A percentile compares a stretch with the other conserved stretches of the same genome.
phyloP scores from a whole-genome alignment of 768 basidiomycete genomes.

The Lactarius vividus region DNA sequence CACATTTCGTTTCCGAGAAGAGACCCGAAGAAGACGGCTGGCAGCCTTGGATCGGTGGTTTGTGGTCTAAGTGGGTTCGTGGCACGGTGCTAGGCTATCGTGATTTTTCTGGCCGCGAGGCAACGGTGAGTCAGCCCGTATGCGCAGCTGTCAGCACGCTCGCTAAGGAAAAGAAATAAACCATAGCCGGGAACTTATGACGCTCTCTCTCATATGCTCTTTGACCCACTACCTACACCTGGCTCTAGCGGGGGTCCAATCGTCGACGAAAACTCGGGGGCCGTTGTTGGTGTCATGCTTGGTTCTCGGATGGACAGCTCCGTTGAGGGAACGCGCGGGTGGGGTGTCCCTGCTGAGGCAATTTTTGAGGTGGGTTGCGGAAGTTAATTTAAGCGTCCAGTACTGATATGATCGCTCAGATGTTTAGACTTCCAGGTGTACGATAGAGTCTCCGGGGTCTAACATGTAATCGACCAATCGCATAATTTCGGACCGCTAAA shows the following conservation, averaged over 20 bases:
- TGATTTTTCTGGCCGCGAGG: constrained; percentile 56
- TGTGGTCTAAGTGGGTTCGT: constrained; percentile 51
- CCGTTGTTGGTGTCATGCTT: constrained; percentile 62
- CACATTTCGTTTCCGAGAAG: constrained; percentile 52
- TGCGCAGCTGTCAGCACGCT: background rate
- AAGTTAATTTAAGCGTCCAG: background rate
- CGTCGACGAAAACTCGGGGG: constrained; percentile 56
- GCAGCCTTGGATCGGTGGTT: constrained; percentile 52
- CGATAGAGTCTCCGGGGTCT: constrained; percentile 22
- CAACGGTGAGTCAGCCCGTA: constrained; percentile 41
- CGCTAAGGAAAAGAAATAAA: background rate
- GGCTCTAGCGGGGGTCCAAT: constrained; percentile 74
- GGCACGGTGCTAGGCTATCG: constrained; percentile 56
- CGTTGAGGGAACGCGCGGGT: constrained; percentile 54
- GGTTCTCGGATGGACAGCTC: constrained; percentile 58
- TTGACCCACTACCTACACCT: constrained; percentile 52
- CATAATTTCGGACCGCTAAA: constrained; percentile 29
- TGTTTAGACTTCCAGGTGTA: constrained; percentile 54
- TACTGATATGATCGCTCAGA: constrained; percentile 35
- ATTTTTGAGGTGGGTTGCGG: constrained; percentile 54
- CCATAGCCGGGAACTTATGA: constrained; percentile 67
- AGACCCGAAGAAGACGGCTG: constrained; percentile 40
- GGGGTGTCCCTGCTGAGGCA: constrained; percentile 61
- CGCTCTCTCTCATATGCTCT: constrained; percentile 53
- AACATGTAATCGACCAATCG: constrained; percentile 17